A percentile compares a stretch with the other conserved stretches of the same genome.
Evolutionary conservation across 257 asterid species (phyloP).

Genomic region (Henckelia pumila): DNA sequence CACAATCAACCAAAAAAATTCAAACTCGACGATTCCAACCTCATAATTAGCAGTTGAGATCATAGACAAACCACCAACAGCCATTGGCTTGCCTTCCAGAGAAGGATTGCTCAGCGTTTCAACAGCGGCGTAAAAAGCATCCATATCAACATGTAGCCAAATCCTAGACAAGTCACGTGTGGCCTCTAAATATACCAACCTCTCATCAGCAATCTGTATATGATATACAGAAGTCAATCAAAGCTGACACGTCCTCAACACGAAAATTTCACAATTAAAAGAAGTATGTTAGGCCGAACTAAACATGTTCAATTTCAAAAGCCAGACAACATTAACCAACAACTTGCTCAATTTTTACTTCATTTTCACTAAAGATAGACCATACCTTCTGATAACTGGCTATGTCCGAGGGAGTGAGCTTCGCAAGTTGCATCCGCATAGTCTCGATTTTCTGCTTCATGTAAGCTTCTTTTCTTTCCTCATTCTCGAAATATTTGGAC

Average conservation of each 20-base stretch:
- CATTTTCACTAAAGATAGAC: slow-evolving; percentile 3
- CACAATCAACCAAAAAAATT: slow-evolving; percentile 13
- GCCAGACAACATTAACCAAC: slow-evolving; percentile 1
- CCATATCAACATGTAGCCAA: slow-evolving; percentile 99
- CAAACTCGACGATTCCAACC: slow-evolving; percentile 42
- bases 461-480: slow-evolving; percentile 76
- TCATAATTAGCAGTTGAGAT: slow-evolving; percentile 95
- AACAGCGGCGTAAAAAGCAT: slow-evolving; percentile 96
- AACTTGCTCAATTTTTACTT: background rate
- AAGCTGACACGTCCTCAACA: background rate
- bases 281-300: background rate
- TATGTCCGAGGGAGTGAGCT: slow-evolving; percentile 55
- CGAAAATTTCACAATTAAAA: background rate
- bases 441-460: slow-evolving; percentile 74
- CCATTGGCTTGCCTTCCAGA: slow-evolving; percentile 82
- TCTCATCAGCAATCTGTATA: slow-evolving; percentile 68
- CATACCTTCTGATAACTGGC: slow-evolving; percentile 68
- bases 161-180: slow-evolving; percentile 77
- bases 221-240: slow-evolving; percentile 1
- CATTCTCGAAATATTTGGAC: slow-evolving; percentile 84
- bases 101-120: slow-evolving; percentile 77
- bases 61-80: slow-evolving; percentile 98
- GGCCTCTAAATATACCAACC: slow-evolving; percentile 70
- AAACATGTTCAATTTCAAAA: background rate
- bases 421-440: slow-evolving; percentile 58